Percentiles rank a stretch among this genome's conserved stretches.
These are phyloP conservation scores for cucumber (Cucumis sativus) DNA, from an alignment of 306 rosid species.

Conservation along the genomic window Cucumber_9930_V3 NC_026655.2:5425501-5426000, in stretches of 20 bases:
- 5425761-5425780: constrained; percentile 76
- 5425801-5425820: neutral
- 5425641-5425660: constrained; percentile 47
- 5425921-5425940: neutral
- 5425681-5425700: constrained; percentile 49
- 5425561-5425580: constrained; percentile 55
- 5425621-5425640: constrained; percentile 61
- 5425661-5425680: constrained; percentile 52
- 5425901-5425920: neutral
- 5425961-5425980: constrained; percentile 60
- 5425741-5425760: constrained; percentile 62
- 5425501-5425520: constrained; percentile 34
- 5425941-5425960: neutral
- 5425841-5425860: neutral
- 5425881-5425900: neutral
- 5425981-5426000: constrained; percentile 52
- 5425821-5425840: neutral
- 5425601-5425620: constrained; percentile 28
- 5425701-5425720: constrained; percentile 54
- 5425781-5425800: constrained; percentile 63
- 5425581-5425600: constrained; percentile 47
- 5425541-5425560: constrained; percentile 49
- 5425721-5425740: constrained; percentile 55
- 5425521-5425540: constrained; percentile 67
- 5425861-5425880: neutral